These are phyloP conservation scores for Phytophthora ohioensis DNA, from an alignment of 352 stramenopile species.

Conservation along the genomic window DNA sequence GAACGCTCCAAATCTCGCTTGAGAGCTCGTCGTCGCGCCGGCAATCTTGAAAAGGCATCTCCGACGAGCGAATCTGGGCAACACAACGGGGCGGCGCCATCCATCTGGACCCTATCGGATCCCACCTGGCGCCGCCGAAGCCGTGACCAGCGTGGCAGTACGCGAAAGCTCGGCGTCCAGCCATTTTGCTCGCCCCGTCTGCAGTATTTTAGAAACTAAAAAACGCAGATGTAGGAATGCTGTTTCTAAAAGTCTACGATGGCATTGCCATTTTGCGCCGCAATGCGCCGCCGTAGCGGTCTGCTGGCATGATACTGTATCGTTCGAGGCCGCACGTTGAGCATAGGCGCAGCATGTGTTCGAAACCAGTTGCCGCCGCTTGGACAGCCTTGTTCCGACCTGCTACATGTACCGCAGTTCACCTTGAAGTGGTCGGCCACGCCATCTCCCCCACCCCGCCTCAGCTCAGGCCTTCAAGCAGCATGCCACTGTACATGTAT, in stretches of 20 bases:
- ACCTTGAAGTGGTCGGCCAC: constrained; percentile 19
- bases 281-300: no score
- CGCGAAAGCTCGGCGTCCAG: constrained; percentile 19
- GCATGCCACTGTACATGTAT: no score
- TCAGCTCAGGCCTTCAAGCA: not conserved
- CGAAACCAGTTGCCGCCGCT: not conserved
- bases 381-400: constrained; percentile 23
- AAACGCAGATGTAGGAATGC: not conserved
- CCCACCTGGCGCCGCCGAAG: no score
- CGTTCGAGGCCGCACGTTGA: not conserved
- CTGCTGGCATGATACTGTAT: no score
- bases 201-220: constrained; percentile 9
- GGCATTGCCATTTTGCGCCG: not conserved
- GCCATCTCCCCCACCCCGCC: constrained; percentile 23
- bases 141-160: no score
- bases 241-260: constrained; percentile 13
- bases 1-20: no score
- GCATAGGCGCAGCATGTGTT: not conserved
- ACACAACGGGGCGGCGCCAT: no score
- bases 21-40: no score
- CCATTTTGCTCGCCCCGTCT: constrained; percentile 24
- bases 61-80: no score
- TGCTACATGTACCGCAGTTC: not conserved
- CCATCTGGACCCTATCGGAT: no score
- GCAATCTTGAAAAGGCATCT: no score